Conservation (phyloP, 345 rosid genomes). For the Nephelium lappaceum region DNA sequence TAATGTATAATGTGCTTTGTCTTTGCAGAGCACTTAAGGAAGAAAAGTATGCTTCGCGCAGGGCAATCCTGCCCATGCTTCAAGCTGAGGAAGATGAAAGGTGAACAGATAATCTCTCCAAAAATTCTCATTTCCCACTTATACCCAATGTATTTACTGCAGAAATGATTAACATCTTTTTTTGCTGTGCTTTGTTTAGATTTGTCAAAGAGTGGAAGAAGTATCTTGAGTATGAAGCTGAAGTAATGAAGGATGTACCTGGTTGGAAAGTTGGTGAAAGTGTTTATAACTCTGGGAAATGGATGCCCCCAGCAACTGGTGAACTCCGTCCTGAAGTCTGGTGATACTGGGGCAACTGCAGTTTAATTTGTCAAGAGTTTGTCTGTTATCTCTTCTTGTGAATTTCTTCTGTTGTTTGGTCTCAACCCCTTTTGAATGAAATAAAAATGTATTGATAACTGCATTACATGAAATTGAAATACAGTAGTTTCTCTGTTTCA, state of each 20-base stretch:
- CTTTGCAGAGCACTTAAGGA: constrained; percentile 85
- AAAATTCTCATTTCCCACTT: neutral
- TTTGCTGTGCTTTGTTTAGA: constrained; percentile 36
- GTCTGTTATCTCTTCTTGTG: constrained; percentile 7
- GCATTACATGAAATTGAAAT: neutral
- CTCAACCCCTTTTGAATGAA: neutral
- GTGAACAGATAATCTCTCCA: constrained; percentile 32
- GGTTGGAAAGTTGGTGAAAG: constrained; percentile 99
- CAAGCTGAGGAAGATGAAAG: constrained; percentile 99
- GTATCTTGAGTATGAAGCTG: constrained; percentile 97
- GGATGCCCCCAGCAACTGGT: constrained; percentile 99
- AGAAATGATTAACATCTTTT: neutral
- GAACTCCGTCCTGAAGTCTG: constrained; percentile 98
- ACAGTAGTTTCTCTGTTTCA: neutral
- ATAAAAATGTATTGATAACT: constrained; percentile 19
- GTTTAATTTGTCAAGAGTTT: constrained; percentile 3
- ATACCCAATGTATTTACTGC: neutral
- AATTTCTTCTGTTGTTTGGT: constrained; percentile 3
- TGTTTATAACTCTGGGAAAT: constrained; percentile 90
- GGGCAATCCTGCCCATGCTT: constrained; percentile 82
- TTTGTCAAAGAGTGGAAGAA: constrained; percentile 97
- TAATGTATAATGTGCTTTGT: constrained; percentile 1
- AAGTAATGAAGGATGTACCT: constrained; percentile 98
- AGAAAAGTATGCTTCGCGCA: constrained; percentile 92
- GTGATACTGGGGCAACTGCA: constrained; percentile 41